Base-by-base conservation (phyloP, 345 rosid genomes). In the Hypericum perforatum region DNA sequence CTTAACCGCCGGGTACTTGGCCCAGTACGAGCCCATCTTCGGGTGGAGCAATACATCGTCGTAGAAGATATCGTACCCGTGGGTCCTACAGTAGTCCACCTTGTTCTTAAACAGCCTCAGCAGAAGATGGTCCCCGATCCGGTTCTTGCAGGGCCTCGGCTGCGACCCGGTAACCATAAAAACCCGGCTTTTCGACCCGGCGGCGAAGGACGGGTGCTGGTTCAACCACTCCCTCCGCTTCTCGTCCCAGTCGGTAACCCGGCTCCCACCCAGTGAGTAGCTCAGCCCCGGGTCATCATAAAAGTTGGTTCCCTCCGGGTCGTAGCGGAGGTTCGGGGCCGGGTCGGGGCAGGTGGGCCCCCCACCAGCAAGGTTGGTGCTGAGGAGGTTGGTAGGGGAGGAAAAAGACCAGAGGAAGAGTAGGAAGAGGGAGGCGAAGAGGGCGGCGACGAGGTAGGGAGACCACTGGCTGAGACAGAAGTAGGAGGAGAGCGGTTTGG, bases 121-220 rank as follows among this genome's bases (percentile, higher is more conserved):
- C 32, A 88, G 74, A 5, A 92, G 57, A 66, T 92, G 92, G 46
- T 87, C 98, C 4, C 98, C 98, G n/a, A 78, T 71, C 7, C 87
- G 84, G 43, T 92, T 92, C 77, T 67, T 71, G 63, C 98, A 92
- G 11, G 98, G 88, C 12, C 61, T 58, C 7, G 92, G 64, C 71
- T 92, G 97, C 16, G 98, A 85, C 0, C 98, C 98, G 6, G 98
- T 83, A 36, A 92, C 75, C 58, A 92, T 54, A 47, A 92, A 70
- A 13, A 87, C 76, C 12, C 94, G 73, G 29, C 82, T 84, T 1
- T 66, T 61, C 1, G 83, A 62, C 22, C 84, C 87, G 41, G 77
- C 72, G 10, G 68, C 73, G 54, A 84, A 85, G 38, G 91, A 74
- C 0, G 95, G 97, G 39, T 92, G 98, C 6, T 46, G 63, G 58